Conservation (phyloP, 1,139 yeast genomes). For the Pichia sp. region DNA sequence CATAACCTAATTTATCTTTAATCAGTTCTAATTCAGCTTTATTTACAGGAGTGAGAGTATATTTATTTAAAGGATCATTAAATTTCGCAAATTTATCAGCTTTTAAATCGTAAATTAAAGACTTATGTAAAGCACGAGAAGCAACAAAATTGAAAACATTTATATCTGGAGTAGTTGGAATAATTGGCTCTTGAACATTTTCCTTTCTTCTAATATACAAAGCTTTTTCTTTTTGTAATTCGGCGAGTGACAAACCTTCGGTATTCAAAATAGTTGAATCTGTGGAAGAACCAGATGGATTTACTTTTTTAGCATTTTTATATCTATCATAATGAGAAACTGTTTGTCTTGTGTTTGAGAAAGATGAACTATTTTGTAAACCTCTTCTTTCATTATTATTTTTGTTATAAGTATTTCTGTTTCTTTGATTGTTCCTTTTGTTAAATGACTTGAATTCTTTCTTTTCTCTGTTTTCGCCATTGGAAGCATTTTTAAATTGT, state of each 20-base stretch:
- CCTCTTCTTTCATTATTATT: conserved; percentile 3
- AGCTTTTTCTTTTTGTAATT: conserved; percentile 11
- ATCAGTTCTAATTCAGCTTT: conserved; percentile 21
- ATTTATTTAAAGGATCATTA: conserved; percentile 1
- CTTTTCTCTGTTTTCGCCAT: not conserved
- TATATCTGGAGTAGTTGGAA: conserved; percentile 2
- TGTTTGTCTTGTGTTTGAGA: conserved; percentile 5
- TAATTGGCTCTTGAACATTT: not conserved
- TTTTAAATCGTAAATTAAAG: conserved; percentile 2
- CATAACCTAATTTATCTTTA: conserved; percentile 25
- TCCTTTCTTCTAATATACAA: conserved; percentile 14
- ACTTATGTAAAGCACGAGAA: conserved; percentile 11
- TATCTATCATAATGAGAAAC: conserved; percentile 17
- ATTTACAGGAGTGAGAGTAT: conserved; percentile 3
- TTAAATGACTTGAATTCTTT: not conserved
- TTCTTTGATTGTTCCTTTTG: not conserved
- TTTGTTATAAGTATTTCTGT: not conserved
- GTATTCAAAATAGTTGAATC: conserved; percentile 7
- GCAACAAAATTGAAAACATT: conserved; percentile 6
- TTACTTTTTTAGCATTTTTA: conserved; percentile 6
- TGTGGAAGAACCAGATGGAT: not conserved
- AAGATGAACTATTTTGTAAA: not conserved
- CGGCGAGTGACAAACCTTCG: conserved; percentile 15
- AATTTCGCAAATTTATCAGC: conserved; percentile 7
- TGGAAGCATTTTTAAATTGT: not conserved